These are phyloP conservation scores for Euphrasia confusa DNA, from an alignment of 257 asterid species.

Conservation along the genomic window DNA sequence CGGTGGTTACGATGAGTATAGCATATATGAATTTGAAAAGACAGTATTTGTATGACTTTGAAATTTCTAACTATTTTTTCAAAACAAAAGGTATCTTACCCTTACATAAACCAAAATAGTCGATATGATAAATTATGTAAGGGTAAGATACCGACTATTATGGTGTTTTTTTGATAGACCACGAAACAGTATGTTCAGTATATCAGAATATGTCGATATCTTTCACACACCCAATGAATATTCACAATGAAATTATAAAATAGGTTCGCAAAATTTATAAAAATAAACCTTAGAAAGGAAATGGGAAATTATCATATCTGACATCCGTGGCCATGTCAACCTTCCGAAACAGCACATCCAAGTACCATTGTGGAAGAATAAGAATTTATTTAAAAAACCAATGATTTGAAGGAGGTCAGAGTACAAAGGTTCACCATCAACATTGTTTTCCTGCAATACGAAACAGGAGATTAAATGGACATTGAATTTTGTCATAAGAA, in stretches of 20 bases:
- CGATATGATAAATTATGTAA: no score
- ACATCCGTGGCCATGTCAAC: constrained; percentile 96
- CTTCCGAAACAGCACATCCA: constrained; percentile 87
- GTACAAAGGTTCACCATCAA: constrained; percentile 73
- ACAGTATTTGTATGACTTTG: neutral
- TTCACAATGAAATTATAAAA: constrained; percentile 4
- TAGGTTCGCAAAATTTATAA: neutral
- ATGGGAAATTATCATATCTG: constrained; percentile 76
- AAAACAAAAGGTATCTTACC: no score
- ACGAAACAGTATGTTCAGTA: no score
- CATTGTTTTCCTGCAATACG: constrained; percentile 37
- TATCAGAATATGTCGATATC: no score
- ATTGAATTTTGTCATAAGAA: neutral
- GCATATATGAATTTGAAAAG: neutral
- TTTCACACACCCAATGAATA: no score
- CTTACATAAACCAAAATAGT: no score
- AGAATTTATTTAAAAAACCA: constrained; percentile 45
- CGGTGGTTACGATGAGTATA: constrained; percentile 15
- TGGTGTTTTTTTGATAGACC: no score
- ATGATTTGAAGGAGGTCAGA: constrained; percentile 47
- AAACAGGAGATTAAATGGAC: constrained; percentile 20
- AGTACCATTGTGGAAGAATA: constrained; percentile 59
- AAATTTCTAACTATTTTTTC: neutral
- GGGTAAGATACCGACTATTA: no score
- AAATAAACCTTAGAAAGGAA: constrained; percentile 77